Evolutionary conservation across 495 filamentous ascomycete genomes (phyloP).

Genomic region (Trichocladium uniseriatum): DNA sequence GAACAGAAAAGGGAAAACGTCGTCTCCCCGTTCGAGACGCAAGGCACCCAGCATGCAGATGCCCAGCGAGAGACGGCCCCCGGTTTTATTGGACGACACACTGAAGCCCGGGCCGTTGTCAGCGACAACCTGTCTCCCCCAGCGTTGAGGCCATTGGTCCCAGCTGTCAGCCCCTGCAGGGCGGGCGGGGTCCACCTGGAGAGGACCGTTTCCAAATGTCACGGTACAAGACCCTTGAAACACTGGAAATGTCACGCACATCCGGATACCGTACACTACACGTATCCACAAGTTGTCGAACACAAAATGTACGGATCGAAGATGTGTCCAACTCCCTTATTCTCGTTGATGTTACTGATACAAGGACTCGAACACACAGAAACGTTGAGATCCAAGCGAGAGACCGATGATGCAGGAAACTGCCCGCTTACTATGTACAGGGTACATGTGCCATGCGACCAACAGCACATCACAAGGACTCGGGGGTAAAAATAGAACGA

Average conservation of each 20-base stretch:
- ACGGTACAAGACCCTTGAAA: slow-evolving; percentile 4
- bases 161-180: slow-evolving; percentile 6
- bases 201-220: not conserved
- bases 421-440: too few relatives aligned
- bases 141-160: slow-evolving; percentile 3
- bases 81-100: slow-evolving; percentile 11
- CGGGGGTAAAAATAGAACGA: too few relatives aligned
- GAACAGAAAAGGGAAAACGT: not conserved
- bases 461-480: too few relatives aligned
- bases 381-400: too few relatives aligned
- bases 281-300: too few relatives aligned
- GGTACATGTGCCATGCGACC: too few relatives aligned
- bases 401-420: too few relatives aligned
- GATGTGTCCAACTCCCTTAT: too few relatives aligned
- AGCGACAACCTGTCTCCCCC: not conserved
- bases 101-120: slow-evolving; percentile 3
- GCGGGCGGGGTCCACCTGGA: not conserved
- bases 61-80: slow-evolving; percentile 1
- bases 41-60: slow-evolving; percentile 4
- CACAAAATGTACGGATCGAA: too few relatives aligned
- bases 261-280: too few relatives aligned
- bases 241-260: not conserved
- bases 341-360: too few relatives aligned
- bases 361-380: too few relatives aligned
- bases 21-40: not conserved